Percentiles rank a stretch among this genome's conserved stretches.
Evolutionary conservation across 2,329 filamentous ascomycete species (phyloP).

Genomic region (Monilinia polystroma): DNA sequence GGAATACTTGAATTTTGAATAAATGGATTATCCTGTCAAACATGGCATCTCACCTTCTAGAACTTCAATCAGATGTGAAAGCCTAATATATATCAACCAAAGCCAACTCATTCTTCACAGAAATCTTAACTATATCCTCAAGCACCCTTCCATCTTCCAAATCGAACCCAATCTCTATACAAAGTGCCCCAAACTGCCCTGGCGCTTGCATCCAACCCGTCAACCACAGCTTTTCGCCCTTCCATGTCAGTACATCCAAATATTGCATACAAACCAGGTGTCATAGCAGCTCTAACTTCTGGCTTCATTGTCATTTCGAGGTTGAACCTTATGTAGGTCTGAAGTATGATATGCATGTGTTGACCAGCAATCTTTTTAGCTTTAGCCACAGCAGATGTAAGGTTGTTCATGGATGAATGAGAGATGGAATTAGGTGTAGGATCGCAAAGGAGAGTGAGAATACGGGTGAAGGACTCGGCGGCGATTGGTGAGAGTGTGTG

Average conservation of each 20-base stretch:
- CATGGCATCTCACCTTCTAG: neutral
- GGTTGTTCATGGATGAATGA: conserved; percentile 43
- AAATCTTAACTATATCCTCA: neutral
- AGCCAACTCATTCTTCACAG: neutral
- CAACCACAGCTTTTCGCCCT: conserved; percentile 56
- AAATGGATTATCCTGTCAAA: neutral
- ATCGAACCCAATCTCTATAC: conserved; percentile 53
- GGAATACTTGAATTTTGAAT: neutral
- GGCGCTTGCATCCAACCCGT: conserved; percentile 58
- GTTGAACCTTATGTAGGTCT: conserved; percentile 60
- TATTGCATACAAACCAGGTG: conserved; percentile 58
- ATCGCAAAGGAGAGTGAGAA: conserved; percentile 58
- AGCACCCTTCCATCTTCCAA: conserved; percentile 19
- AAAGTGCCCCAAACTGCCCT: conserved; percentile 58
- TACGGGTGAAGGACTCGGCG: conserved; percentile 46
- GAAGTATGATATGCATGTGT: conserved; percentile 60
- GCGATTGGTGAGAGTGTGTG: conserved; percentile 43
- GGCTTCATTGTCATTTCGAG: conserved; percentile 54
- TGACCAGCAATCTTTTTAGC: conserved; percentile 61
- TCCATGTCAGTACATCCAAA: conserved; percentile 51
- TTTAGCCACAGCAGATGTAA: conserved; percentile 60
- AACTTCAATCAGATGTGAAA: neutral
- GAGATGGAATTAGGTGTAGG: conserved; percentile 57
- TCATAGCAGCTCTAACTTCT: conserved; percentile 54
- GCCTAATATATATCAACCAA: neutral